A percentile compares a stretch with the other conserved stretches of the same genome.
These are phyloP conservation scores for Polyporus arcularius DNA, from an alignment of 768 basidiomycete species.

Conservation along the genomic window DNA sequence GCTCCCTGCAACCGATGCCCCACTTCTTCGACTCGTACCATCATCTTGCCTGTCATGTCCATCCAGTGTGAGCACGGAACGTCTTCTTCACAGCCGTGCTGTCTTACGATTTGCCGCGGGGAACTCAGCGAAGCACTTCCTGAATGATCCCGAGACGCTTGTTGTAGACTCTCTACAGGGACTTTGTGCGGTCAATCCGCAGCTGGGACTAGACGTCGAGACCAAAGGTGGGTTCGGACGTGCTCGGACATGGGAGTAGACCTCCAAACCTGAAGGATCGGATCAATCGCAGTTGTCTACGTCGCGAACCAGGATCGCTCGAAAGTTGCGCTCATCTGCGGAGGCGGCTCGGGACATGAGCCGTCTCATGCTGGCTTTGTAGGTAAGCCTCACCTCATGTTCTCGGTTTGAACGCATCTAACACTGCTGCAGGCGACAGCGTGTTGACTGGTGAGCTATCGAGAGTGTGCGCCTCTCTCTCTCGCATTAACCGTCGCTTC, in stretches of 20 bases:
- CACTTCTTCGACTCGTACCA: background rate
- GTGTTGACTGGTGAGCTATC: conserved; percentile 63
- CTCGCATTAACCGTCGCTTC: background rate
- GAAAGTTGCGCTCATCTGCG: conserved; percentile 78
- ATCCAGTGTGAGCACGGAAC: conserved; percentile 19
- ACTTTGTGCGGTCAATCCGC: conserved; percentile 68
- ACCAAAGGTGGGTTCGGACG: conserved; percentile 58
- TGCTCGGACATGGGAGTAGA: background rate
- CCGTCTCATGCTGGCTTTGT: conserved; percentile 90
- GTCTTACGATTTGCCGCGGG: background rate
- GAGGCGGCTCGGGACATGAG: conserved; percentile 89
- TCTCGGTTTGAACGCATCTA: background rate
- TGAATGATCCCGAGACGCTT: conserved; percentile 68
- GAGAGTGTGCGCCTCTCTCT: background rate
- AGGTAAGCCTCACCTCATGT: conserved; percentile 46
- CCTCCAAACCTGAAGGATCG: background rate
- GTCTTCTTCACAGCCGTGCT: background rate
- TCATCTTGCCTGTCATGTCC: conserved; percentile 14
- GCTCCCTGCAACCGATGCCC: background rate
- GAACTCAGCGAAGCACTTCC: conserved; percentile 65
- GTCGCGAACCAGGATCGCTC: conserved; percentile 54
- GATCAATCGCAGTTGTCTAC: conserved; percentile 55
- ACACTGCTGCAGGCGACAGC: conserved; percentile 56
- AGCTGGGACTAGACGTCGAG: conserved; percentile 64
- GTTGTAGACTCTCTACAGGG: conserved; percentile 81